phyloP scores from a whole-genome alignment of 1,284 basidiomycete genomes.

The Sphagnurus paluster region DNA sequence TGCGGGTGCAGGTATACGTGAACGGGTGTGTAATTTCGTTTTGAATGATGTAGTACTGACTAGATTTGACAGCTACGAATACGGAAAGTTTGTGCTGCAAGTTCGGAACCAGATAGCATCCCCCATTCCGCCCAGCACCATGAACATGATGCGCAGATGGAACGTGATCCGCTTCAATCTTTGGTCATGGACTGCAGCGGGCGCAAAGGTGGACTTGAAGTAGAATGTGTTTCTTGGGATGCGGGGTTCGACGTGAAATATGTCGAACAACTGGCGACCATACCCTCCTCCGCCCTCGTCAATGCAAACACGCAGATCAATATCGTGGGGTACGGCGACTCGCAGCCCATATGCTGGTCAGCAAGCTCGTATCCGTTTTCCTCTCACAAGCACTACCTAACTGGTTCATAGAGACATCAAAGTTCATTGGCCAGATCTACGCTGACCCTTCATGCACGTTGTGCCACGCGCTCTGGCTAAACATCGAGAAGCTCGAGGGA shows the following conservation, averaged over 20 bases:
- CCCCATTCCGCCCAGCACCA: too few relatives aligned
- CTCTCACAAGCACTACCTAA: too few relatives aligned
- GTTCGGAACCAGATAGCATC: background rate
- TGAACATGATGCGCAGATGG: too few relatives aligned
- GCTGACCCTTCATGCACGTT: slow-evolving; percentile 58
- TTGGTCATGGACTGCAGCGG: too few relatives aligned
- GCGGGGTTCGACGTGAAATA: too few relatives aligned
- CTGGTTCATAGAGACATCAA: too few relatives aligned
- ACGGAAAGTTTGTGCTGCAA: too few relatives aligned
- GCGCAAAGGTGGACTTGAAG: slow-evolving; percentile 21
- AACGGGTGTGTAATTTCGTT: slow-evolving; percentile 4
- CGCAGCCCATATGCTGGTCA: slow-evolving; percentile 59
- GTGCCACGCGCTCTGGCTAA: slow-evolving; percentile 54
- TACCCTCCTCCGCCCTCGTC: slow-evolving; percentile 44
- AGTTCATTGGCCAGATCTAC: too few relatives aligned
- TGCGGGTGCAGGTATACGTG: slow-evolving; percentile 10
- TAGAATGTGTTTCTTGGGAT: background rate
- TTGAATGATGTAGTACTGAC: background rate
- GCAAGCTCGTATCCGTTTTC: too few relatives aligned
- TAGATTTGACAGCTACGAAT: too few relatives aligned
- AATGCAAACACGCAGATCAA: slow-evolving; percentile 44
- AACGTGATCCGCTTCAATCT: too few relatives aligned
- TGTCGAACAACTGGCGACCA: slow-evolving; percentile 47
- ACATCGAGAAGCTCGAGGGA: slow-evolving; percentile 38
- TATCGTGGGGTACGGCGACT: slow-evolving; percentile 66